Base-by-base conservation (phyloP, 768 basidiomycete genomes). In the Tulasnella sp. region DNA sequence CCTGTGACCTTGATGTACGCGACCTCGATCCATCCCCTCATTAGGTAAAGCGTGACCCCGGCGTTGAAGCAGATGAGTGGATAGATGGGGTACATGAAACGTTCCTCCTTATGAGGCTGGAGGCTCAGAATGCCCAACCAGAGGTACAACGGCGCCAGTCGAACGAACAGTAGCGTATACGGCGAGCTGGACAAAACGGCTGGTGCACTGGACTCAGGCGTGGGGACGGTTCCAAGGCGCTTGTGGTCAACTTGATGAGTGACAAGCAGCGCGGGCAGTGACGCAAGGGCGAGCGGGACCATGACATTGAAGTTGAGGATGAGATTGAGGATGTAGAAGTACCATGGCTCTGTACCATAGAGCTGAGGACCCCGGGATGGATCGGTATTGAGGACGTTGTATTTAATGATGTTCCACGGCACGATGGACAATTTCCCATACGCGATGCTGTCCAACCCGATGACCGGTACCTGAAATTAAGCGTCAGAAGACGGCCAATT, bases 21-120 rank as follows among this genome's bases (percentile, higher is more conserved):
- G 17, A 73, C 76, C 74, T 98, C 94, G 63, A 89, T 70, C 89
- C 86, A 92, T 11, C 92, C 93, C 61, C 92, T 80, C 13, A 87
- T 65, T 44, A 99, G 76, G 70, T 88, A 97, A 10, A 95, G 64
- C 11, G 84, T 77, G n/a, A 93, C 84, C 3, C 91, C 89, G 0
- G 93, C 95, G 68, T 97, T 97, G 73, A 98, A 91, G 68, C 90
- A 91, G 49, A 98, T 72, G 30, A 98, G 71, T 1, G 91, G 88
- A 69, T 95, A 98, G 1, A 81, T 85, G 0, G 96, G 95, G 71
- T 85, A 98, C 83, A 97, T 87, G 74, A 99, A 99, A n/a, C 96
- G 79, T 69, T 99, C 96, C 72, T 99, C 96, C 73, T 99, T 99
- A 73, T 99, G 96, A 1, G 86, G 74, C 72, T 98, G 95, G 2